Conservation (phyloP, 768 basidiomycete genomes). For the Boletus fagicola region DNA sequence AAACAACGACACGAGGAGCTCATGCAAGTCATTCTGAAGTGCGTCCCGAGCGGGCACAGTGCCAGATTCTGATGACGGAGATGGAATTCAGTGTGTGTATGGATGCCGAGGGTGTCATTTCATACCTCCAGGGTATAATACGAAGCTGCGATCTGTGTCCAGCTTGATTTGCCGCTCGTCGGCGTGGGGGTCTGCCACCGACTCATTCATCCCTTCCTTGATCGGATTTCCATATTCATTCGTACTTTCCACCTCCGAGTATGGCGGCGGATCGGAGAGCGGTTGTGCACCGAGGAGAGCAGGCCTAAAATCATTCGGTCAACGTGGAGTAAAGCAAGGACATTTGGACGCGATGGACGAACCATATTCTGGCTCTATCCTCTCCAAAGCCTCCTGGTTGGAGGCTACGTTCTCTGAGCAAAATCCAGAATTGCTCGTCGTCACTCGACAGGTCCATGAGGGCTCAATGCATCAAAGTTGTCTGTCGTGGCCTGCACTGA, state of each 20-base stretch:
- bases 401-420: constrained; percentile 47
- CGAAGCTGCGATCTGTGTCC: constrained; percentile 92
- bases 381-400: constrained; percentile 62
- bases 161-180: constrained; percentile 88
- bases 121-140: constrained; percentile 86
- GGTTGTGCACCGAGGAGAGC: constrained; percentile 39
- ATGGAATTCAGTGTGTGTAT: constrained; percentile 7
- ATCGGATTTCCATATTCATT: constrained; percentile 2
- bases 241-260: constrained; percentile 23
- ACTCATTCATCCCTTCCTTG: neutral
- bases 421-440: constrained; percentile 43
- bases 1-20: constrained; percentile 72
- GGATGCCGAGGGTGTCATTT: constrained; percentile 12
- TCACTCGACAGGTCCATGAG: constrained; percentile 23
- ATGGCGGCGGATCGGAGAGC: constrained; percentile 34
- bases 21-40: constrained; percentile 65
- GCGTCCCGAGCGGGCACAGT: constrained; percentile 37
- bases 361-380: constrained; percentile 59
- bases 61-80: constrained; percentile 17
- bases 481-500: neutral
- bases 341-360: constrained; percentile 19
- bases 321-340: constrained; percentile 18
- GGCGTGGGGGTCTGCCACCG: constrained; percentile 41
- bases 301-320: constrained; percentile 20
- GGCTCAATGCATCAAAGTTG: constrained; percentile 12